These are phyloP conservation scores for Ceratocystis lukuohia DNA, from an alignment of 2,329 filamentous ascomycete species.

Conservation along the genomic window DNA sequence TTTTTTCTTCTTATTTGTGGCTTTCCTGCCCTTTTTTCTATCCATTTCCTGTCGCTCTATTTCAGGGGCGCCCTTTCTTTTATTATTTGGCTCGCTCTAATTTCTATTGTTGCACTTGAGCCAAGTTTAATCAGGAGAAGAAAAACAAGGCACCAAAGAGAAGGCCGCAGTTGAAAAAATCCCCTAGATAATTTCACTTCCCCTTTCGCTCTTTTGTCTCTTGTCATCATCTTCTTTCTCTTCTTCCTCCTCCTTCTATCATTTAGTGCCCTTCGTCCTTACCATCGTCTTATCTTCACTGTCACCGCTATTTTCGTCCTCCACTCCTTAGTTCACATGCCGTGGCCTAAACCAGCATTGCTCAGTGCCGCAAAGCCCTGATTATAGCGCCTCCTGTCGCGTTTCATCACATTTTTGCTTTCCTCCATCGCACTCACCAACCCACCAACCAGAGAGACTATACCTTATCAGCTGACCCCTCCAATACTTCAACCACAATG, in stretches of 20 bases:
- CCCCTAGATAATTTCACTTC: not conserved
- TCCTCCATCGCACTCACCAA: no score
- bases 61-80: not conserved
- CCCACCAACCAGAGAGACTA: no score
- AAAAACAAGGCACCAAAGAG: not conserved
- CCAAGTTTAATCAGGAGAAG: not conserved
- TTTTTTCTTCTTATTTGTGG: not conserved
- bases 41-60: no score
- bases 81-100: slow-evolving; percentile 1
- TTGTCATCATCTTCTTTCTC: not conserved
- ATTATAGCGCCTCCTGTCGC: slow-evolving; percentile 4
- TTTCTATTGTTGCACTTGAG: slow-evolving; percentile 3
- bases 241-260: not conserved
- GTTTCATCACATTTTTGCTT: not conserved
- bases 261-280: not conserved
- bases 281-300: no score
- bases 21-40: no score
- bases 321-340: not conserved
- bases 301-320: slow-evolving; percentile 5
- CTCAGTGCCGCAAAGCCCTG: not conserved
- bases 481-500: not conserved
- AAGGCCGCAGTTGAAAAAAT: not conserved
- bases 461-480: not conserved
- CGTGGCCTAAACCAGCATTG: not conserved
- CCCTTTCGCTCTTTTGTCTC: not conserved